Evolutionary conservation across 306 rosid species (phyloP), one percentile per base, ranked within the genome.

Genomic region (Myrica gale): DNA sequence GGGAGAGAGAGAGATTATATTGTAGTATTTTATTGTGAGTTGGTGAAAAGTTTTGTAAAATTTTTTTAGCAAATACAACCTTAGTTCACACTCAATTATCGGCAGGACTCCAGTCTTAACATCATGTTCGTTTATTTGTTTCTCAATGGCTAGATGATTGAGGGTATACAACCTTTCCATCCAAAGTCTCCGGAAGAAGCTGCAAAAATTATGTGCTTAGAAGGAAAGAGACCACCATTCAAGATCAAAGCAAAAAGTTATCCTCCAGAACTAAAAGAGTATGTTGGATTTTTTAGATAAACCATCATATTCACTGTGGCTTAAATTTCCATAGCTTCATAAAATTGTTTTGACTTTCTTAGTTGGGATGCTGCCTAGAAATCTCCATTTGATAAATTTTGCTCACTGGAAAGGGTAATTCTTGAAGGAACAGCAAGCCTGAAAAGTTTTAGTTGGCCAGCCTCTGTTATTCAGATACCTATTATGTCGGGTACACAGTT

Each of bases 181-280:
- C 92, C 91, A 39, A 88, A 62, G 85, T 57, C 91, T 69, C 32
- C 88, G 5, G 99, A 90, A 82, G 99, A 92, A 85, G 92, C 83
- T 65, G 39, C 80, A 65, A 82, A 71, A 79, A 57, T 89, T 74
- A 67, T 90, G 89, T 92, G 98, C 78, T 54, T 84, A 78, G 99
- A 92, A 79, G 83, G 97, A 81, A 80, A 71, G 79, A 88, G 99
- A 85, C 99, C 99, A 17, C 75, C 63, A 42, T 84, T 96, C 85
- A 92, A 84, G 88, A 82, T 81, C 80, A 96, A 90, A 85, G 84
- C 91, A 54, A 96, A 96, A 87, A 75, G 83, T 81, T 92, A 86
- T 83, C 99, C 99, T 78, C 93, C 94, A 3, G 97, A 88, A 69
- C 72, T 96, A 73, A 96, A 76, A 89, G 98, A 96, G 99, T 96